Percentiles rank a stretch among this genome's conserved stretches.
Conservation (phyloP, 164 flowering plant species). For the Paratinospora sagittata region DNA sequence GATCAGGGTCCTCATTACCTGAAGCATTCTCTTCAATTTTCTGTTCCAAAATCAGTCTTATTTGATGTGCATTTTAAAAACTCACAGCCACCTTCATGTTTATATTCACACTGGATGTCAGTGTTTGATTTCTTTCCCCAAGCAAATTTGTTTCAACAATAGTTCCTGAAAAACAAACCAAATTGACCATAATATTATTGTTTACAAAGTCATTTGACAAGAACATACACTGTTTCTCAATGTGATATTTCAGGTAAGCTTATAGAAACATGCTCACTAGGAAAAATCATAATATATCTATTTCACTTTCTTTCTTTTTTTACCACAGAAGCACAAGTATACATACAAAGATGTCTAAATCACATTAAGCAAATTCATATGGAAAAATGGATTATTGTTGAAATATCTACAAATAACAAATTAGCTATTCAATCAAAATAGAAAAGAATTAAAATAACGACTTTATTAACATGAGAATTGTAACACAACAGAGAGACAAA, state of each 20-base stretch:
- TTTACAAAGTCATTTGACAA: background rate
- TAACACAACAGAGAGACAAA: background rate
- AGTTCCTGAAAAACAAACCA: constrained; percentile 31
- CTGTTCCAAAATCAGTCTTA: constrained; percentile 20
- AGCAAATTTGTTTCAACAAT: constrained; percentile 17
- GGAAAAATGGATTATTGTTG: background rate
- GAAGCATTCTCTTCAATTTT: constrained; percentile 8
- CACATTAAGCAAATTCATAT: background rate
- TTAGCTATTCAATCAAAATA: no score
- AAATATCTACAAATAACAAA: background rate
- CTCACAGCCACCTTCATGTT: constrained; percentile 67
- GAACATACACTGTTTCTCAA: no score
- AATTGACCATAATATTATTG: no score
- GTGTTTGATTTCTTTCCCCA: constrained; percentile 29
- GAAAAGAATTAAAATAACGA: no score
- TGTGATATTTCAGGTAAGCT: background rate
- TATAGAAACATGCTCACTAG: no score
- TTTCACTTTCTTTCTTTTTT: no score
- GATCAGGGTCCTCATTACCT: constrained; percentile 15
- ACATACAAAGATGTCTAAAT: no score
- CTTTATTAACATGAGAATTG: background rate
- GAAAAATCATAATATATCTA: no score
- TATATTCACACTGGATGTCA: constrained; percentile 22
- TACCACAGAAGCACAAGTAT: no score
- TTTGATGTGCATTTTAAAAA: constrained; percentile 28